Base-by-base conservation (phyloP, 116 monocot species). In the Cymodocea nodosa region DNA sequence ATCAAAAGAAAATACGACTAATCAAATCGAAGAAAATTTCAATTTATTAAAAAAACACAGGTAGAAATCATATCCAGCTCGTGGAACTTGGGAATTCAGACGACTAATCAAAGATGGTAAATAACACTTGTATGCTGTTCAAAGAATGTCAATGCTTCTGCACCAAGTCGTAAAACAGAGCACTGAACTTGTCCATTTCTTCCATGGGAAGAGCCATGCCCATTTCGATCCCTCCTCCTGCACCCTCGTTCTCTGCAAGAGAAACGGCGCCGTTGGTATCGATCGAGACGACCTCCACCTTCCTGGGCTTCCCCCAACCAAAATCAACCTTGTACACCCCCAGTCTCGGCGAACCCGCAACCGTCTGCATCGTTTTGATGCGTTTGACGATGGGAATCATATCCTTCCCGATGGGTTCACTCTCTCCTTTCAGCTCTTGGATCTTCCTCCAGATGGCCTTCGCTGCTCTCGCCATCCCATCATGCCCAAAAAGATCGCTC, bases 231-330 rank as follows among this genome's bases (percentile, higher is more conserved):
- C 79, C 83, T 16, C 73, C 74, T 25, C 16, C 60, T 6, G 48
- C 73, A 13, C 62, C 70, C 25, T 69, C 65, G 66, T 64, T 62
- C 40, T 83, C 79, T 20, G 79, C 70, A 49, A 79, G 18, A 3
- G 63, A 63, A 3, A 79, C 19, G 2, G 70, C 62, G 19, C 66
- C 55, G 3, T 61, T 67, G 16, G 23, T 54, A 37, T 62, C 55
- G 2, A 76, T 68, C 4, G 82, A 82, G 10, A 65, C 17, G 13
- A 73, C 39, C 39, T 79, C 76, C 11, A 76, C 70, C 62, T 79
- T 79, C 44, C 3, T 19, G 11, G 83, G 79, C 25, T 58, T 66
- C 12, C 83, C 79, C 76, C 79, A 83, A 9, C 83, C 83, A 23
- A 83, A 83, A 53, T 83, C 83, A 0, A 66, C 56, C 44, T 76